Evolutionary conservation across 768 basidiomycete species (phyloP).

Genomic region (Pleurotus citrinopileatus): DNA sequence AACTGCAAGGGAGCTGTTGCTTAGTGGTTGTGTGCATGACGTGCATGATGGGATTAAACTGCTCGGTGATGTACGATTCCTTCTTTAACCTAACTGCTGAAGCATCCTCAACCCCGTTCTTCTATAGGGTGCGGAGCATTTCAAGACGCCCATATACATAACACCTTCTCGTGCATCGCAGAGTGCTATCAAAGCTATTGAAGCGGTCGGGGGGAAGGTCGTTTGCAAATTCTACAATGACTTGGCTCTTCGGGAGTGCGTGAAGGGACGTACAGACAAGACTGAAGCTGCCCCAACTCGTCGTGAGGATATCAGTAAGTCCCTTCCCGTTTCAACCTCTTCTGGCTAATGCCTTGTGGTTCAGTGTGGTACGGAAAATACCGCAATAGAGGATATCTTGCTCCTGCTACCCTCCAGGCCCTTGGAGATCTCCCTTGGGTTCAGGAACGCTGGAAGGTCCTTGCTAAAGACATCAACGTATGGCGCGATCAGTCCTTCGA

Average conservation of each 20-base stretch:
- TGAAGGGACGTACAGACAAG: conserved; percentile 70
- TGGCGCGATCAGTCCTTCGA: conserved; percentile 49
- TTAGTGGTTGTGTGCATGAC: conserved; percentile 86
- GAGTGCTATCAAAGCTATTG: conserved; percentile 82
- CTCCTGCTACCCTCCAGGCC: conserved; percentile 51
- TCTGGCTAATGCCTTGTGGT: conserved; percentile 7
- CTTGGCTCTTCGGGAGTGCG: conserved; percentile 75
- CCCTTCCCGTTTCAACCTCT: background rate
- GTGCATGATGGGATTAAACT: conserved; percentile 91
- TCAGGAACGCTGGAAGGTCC: conserved; percentile 65
- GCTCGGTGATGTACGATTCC: conserved; percentile 66
- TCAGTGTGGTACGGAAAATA: conserved; percentile 78
- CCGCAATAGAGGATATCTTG: conserved; percentile 74
- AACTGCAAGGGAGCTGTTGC: conserved; percentile 80
- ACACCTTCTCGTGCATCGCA: conserved; percentile 83
- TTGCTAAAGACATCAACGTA: conserved; percentile 58
- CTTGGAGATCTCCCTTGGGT: conserved; percentile 54
- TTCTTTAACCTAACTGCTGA: background rate
- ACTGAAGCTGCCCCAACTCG: conserved; percentile 79
- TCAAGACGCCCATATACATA: conserved; percentile 75
- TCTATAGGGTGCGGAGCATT: conserved; percentile 64
- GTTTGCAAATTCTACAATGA: conserved; percentile 91
- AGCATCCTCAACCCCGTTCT: conserved; percentile 6
- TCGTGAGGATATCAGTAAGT: conserved; percentile 79
- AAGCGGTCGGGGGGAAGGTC: conserved; percentile 77